Percentiles rank a stretch among this genome's conserved stretches.
Conservation (phyloP, 768 basidiomycete genomes). For the Russula lepida region DNA sequence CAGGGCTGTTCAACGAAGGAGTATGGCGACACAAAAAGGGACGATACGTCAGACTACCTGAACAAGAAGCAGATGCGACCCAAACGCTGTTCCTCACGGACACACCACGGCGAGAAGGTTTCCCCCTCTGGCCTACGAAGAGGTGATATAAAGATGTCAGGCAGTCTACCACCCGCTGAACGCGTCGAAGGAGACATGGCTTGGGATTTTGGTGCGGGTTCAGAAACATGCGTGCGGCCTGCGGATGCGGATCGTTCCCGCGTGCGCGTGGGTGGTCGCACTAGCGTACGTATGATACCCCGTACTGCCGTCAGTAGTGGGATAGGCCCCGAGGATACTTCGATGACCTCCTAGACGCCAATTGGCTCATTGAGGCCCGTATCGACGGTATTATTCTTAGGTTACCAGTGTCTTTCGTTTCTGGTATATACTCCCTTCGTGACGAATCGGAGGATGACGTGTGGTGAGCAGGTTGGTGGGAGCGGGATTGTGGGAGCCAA, state of each 20-base stretch:
- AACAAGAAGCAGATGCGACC: neutral
- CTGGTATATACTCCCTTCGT: neutral
- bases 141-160: neutral
- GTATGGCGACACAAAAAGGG: neutral
- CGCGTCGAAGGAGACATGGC: slow-evolving; percentile 17
- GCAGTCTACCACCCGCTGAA: neutral
- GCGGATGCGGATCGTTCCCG: neutral
- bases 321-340: neutral
- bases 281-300: slow-evolving; percentile 15
- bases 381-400: neutral
- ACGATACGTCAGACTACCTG: neutral
- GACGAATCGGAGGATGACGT: neutral
- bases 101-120: neutral
- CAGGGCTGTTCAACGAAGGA: neutral
- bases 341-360: neutral
- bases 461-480: neutral
- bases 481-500: neutral
- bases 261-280: slow-evolving; percentile 14
- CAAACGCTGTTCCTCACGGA: neutral
- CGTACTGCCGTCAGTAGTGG: slow-evolving; percentile 5
- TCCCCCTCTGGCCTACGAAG: neutral
- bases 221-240: neutral
- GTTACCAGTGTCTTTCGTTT: neutral
- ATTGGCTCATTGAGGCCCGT: neutral
- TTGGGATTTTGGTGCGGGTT: slow-evolving; percentile 12